Evolutionary conservation across 1,284 basidiomycete genomes (phyloP), one percentile per base, ranked within the genome.

Genomic region (Austroboletus sp.): DNA sequence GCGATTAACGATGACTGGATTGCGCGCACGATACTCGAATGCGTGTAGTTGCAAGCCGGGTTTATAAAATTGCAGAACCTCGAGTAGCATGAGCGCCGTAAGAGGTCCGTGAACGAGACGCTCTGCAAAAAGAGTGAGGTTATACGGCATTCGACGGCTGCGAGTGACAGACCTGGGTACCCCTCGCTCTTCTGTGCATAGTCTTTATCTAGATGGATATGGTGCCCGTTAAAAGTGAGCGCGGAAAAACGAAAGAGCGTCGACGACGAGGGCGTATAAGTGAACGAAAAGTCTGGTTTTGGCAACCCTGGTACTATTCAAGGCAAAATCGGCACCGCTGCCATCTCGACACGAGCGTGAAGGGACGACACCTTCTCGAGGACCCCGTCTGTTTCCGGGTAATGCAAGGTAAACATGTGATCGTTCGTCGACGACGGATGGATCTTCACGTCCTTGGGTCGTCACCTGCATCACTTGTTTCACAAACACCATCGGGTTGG

Each of bases 221-320:
- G 71, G 55, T 88, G 84, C 8, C 76, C 80, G 53, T 88, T 86
- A 67, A 86, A 89, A 48, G 82, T 91, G 30, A 91, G 69, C 12
- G 89, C 86, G 9, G 86, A 89, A 68, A 85, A 92, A 9, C 87
- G 79, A 70, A 91, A 91, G 17, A 91, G 70, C 1, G 83, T 87
- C 5, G 80, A 80, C 29, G 79, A 64, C 16, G 75, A 79, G 9
- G 88, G 87, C 8, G 69, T 77, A 60, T 80, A 89, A 29, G 68
- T 70, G 59, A 85, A 80, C 2, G 74, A 72, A 58, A 85, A 82
- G 48, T 81, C 76, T 19, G 73, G 65, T 7, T 58, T 55, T 13
- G 81, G 80, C n/a, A 80, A 55, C 48, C 66, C 71, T 21, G 69
- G 62, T 46, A 80, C 79, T 81, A 35, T 48, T 34, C 1, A 16